Evolutionary conservation across 176 grass and related monocot species (phyloP).

Genomic region (Eragrostis nindensis): DNA sequence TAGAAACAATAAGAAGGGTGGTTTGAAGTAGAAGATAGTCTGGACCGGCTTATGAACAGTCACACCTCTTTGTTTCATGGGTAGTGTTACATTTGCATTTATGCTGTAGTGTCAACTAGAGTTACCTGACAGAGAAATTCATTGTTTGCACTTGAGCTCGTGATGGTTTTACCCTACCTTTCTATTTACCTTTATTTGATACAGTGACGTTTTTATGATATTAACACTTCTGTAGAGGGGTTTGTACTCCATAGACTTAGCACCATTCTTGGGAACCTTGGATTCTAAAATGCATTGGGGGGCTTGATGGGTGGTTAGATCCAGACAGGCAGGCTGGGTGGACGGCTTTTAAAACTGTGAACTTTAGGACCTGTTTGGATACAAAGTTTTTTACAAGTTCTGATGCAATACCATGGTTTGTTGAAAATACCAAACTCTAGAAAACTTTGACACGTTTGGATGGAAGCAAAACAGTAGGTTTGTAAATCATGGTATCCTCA

Average conservation of each 20-base stretch:
- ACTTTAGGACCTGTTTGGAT: too few species aligned
- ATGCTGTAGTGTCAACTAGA: conserved; percentile 8
- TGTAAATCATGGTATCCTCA: too few species aligned
- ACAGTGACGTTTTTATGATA: conserved; percentile 4
- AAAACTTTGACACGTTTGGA: too few species aligned
- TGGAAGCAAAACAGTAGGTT: too few species aligned
- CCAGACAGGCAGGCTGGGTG: background rate
- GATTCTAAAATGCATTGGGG: background rate
- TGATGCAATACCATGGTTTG: too few species aligned
- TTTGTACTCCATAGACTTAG: background rate
- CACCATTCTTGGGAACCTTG: conserved; percentile 10
- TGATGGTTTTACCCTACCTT: conserved; percentile 6
- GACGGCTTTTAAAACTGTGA: background rate
- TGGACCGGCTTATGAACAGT: background rate
- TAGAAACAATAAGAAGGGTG: conserved; percentile 14
- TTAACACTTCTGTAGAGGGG: background rate
- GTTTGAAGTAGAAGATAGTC: conserved; percentile 11
- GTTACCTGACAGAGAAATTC: background rate
- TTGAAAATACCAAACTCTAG: too few species aligned
- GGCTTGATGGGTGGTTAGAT: too few species aligned
- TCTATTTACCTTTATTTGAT: conserved; percentile 25
- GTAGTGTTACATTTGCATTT: conserved; percentile 28
- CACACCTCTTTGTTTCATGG: conserved; percentile 3
- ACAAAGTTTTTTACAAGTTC: too few species aligned
- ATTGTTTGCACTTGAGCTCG: conserved; percentile 21